Evolutionary conservation across 2,329 filamentous ascomycete species (phyloP).

Genomic region (Aspergillus cejpii): DNA sequence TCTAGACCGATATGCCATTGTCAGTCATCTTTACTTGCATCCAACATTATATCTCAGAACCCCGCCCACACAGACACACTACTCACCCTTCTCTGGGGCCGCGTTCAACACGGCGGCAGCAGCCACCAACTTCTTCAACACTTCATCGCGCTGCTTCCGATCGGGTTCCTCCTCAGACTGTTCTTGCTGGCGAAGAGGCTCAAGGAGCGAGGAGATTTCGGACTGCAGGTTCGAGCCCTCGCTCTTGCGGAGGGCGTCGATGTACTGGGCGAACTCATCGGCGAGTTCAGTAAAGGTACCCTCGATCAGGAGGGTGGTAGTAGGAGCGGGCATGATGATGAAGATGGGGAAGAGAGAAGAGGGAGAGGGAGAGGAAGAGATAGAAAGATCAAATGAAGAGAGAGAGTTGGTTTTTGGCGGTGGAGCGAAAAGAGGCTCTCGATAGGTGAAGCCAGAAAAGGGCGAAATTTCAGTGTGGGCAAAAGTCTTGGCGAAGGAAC

Average conservation of each 20-base stretch:
- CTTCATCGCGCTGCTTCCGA: slow-evolving; percentile 65
- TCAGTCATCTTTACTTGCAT: slow-evolving; percentile 10
- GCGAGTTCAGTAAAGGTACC: slow-evolving; percentile 88
- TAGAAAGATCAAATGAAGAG: slow-evolving; percentile 2
- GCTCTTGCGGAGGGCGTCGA: slow-evolving; percentile 71
- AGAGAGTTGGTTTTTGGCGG: slow-evolving; percentile 1
- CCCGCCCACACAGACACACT: slow-evolving; percentile 25
- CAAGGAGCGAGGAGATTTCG: slow-evolving; percentile 64
- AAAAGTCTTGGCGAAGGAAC: slow-evolving; percentile 33
- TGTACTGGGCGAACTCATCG: slow-evolving; percentile 89
- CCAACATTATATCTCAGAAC: slow-evolving; percentile 2
- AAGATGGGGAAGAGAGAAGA: slow-evolving; percentile 1
- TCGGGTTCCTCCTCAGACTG: slow-evolving; percentile 49
- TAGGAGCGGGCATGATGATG: slow-evolving; percentile 51
- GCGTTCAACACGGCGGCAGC: slow-evolving; percentile 70
- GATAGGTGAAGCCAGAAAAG: slow-evolving; percentile 12
- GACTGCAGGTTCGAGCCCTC: slow-evolving; percentile 51
- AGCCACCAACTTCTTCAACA: slow-evolving; percentile 80
- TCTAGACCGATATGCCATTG: slow-evolving; percentile 47
- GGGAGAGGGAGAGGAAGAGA: not conserved
- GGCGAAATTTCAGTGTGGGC: slow-evolving; percentile 40
- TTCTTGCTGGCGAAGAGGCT: slow-evolving; percentile 49
- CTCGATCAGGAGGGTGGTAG: slow-evolving; percentile 68
- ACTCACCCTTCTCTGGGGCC: slow-evolving; percentile 74
- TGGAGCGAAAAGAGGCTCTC: slow-evolving; percentile 2